Evolutionary conservation across 495 filamentous ascomycete genomes (phyloP).

Genomic region (Cercophora samala): DNA sequence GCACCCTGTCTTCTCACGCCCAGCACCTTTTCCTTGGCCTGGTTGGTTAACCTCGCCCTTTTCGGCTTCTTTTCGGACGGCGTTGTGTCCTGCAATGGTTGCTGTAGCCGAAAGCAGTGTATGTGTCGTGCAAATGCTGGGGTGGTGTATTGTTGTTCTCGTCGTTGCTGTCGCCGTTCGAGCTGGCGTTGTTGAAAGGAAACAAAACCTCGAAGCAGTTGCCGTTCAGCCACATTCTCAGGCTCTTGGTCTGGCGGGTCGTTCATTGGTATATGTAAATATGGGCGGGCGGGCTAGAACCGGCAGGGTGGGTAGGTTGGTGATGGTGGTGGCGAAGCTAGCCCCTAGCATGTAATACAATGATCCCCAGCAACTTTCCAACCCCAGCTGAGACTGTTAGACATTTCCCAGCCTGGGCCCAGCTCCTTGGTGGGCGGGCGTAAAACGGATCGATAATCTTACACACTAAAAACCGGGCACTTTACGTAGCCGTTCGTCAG

Average conservation of each 20-base stretch:
- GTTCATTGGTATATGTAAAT: not conserved
- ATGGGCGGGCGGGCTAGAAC: not conserved
- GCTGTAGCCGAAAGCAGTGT: conserved; percentile 22
- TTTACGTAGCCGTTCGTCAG: no score
- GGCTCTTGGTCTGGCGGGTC: not conserved
- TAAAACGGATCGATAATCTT: not conserved
- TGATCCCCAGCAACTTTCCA: not conserved
- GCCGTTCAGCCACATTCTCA: not conserved
- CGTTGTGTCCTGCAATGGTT: not conserved
- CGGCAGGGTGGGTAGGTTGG: not conserved
- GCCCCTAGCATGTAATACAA: not conserved
- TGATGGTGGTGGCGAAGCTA: not conserved
- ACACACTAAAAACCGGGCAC: not conserved
- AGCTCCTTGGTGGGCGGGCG: not conserved
- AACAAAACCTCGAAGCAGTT: not conserved
- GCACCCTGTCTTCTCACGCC: conserved; percentile 67
- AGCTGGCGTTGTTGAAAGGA: not conserved
- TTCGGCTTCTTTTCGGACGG: not conserved
- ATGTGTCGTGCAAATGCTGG: conserved; percentile 17
- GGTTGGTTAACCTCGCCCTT: conserved; percentile 57
- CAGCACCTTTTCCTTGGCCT: conserved; percentile 61
- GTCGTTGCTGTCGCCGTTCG: not conserved
- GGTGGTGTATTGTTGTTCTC: not conserved
- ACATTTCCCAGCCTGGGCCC: not conserved
- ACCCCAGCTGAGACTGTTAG: not conserved